These are phyloP conservation scores for Russula emetica DNA, from an alignment of 768 basidiomycete species.

Conservation along the genomic window DNA sequence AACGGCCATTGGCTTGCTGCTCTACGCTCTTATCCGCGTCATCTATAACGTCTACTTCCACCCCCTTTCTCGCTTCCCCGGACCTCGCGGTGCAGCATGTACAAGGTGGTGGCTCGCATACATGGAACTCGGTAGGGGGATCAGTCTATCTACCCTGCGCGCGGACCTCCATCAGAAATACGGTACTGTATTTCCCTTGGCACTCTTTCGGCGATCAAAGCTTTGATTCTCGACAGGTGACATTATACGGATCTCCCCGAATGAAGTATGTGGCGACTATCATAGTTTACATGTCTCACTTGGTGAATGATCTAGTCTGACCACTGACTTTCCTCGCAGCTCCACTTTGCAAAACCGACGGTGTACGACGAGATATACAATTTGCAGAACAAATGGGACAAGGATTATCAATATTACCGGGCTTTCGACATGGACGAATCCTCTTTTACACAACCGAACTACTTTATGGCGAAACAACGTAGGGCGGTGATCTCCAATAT, in stretches of 20 bases:
- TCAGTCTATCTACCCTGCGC: slow-evolving; percentile 18
- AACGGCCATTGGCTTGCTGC: neutral
- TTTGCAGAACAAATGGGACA: slow-evolving; percentile 34
- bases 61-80: slow-evolving; percentile 18
- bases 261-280: slow-evolving; percentile 10
- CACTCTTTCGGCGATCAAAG: neutral
- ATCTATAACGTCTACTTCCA: slow-evolving; percentile 20
- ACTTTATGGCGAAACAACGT: slow-evolving; percentile 35
- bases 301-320: neutral
- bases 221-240: slow-evolving; percentile 7
- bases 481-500: slow-evolving; percentile 36
- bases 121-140: slow-evolving; percentile 7
- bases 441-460: slow-evolving; percentile 38
- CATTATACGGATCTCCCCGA: slow-evolving; percentile 19
- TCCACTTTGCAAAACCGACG: slow-evolving; percentile 14
- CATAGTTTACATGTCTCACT: neutral
- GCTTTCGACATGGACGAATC: slow-evolving; percentile 39
- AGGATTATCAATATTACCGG: slow-evolving; percentile 40
- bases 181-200: neutral
- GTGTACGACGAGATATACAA: slow-evolving; percentile 23
- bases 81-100: slow-evolving; percentile 17
- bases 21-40: neutral
- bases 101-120: slow-evolving; percentile 23
- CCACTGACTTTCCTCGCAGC: neutral
- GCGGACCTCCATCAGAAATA: slow-evolving; percentile 11